Evolutionary conservation across 805 yeast genomes (phyloP), one percentile per base, ranked within the genome.

Genomic region (Kodamaea restingae): DNA sequence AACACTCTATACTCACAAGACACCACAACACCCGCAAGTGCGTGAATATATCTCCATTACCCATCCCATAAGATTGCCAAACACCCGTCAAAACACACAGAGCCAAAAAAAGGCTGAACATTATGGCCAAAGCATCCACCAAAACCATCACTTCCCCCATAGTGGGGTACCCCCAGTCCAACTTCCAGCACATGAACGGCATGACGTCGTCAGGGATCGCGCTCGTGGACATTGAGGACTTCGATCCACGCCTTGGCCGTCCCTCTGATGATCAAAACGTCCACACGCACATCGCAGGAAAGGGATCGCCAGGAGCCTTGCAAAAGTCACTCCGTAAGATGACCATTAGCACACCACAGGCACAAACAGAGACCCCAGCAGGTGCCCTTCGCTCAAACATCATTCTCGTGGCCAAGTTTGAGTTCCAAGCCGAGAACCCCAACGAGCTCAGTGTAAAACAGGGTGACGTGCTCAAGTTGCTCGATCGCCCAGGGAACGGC

Each of bases 381-480:
- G 21, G 54, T 11, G 39, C 44, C 4, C 47, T 62, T 25, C 49
- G 46, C 22, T 46, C 61, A 25, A 64, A 60, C 42, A 59, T 67
- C 18, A 67, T 76, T 3, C 50, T 77, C 7, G 71, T 77, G 4
- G 61, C 75, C 25, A 72, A 71, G 46, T 70, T 60, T 48, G 56
- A 64, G 26, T 76, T 75, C 51, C 51, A 49, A 7, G 74, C 75
- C 2, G 73, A 75, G 49, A 53, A 58, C 32, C 43, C 49, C 4
- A 58, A 62, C 32, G 84, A 78, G 48, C 54, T 78, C 6, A 48
- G 70, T 1, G 62, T 75, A 1, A 54, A 57, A 2, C 68, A 67
- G 28, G 81, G 81, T 9, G 82, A 76, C 43, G 68, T 75, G 12
- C 55, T 78, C 18, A 77, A 74, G 49, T 54, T 78, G 15, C 44